Percentiles rank a stretch among this genome's conserved stretches.
These are phyloP conservation scores for Fusarium sp. DNA, from an alignment of 2,329 filamentous ascomycete species.

Conservation along the genomic window DNA sequence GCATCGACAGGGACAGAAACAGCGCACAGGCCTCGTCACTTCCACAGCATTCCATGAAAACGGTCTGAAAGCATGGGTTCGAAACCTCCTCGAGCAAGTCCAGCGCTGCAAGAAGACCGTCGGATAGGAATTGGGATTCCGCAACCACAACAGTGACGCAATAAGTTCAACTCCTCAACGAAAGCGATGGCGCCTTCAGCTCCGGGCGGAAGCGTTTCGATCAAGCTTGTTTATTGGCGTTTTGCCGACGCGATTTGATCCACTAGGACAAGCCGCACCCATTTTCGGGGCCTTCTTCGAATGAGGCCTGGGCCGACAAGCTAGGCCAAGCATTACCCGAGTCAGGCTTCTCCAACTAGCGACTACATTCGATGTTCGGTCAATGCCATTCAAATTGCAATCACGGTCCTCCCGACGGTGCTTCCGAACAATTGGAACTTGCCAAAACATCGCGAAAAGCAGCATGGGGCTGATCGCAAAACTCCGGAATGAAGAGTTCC, in stretches of 20 bases:
- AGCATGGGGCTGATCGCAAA: background rate
- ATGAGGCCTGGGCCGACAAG: slow-evolving; percentile 2
- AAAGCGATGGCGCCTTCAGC: background rate
- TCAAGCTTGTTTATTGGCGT: slow-evolving; percentile 15
- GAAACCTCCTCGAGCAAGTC: background rate
- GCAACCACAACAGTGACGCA: slow-evolving; percentile 10
- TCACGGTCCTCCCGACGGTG: background rate
- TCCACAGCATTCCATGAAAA: background rate
- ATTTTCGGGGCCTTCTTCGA: slow-evolving; percentile 13
- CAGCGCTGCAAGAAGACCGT: background rate
- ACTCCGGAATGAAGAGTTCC: background rate
- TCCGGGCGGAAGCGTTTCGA: slow-evolving; percentile 1
- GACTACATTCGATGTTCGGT: background rate
- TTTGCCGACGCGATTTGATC: slow-evolving; percentile 8
- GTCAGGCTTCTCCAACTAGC: background rate
- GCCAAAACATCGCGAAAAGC: background rate
- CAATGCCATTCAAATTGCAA: background rate
- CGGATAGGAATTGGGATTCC: background rate
- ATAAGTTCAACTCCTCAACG: slow-evolving; percentile 8
- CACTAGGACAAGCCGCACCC: slow-evolving; percentile 20
- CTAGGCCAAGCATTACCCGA: slow-evolving; percentile 11
- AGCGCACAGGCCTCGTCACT: background rate
- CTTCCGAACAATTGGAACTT: background rate
- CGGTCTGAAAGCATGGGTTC: background rate
- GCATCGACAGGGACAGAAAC: background rate